Conservation (phyloP, 495 filamentous ascomycete species). For the Penicillium egyptiacum region DNA sequence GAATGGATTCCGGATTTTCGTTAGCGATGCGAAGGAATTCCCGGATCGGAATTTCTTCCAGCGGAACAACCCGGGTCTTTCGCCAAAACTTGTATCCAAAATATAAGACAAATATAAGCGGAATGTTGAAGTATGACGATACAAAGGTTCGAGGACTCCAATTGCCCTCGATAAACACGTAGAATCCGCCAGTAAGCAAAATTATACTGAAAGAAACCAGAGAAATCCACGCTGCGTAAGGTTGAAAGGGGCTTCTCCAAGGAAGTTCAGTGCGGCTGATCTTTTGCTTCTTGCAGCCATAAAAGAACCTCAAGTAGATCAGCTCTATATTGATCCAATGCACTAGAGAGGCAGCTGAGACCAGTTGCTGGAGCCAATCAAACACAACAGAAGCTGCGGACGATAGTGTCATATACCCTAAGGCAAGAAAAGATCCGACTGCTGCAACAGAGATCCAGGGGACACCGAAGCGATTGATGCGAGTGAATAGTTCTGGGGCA, state of each 20-base stretch:
- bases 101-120: slow-evolving; percentile 49
- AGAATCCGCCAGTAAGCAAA: slow-evolving; percentile 10
- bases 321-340: slow-evolving; percentile 53
- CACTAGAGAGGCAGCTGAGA: slow-evolving; percentile 48
- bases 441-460: slow-evolving; percentile 49
- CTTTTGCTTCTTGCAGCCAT: slow-evolving; percentile 45
- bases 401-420: slow-evolving; percentile 54
- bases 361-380: slow-evolving; percentile 53
- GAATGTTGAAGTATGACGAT: slow-evolving; percentile 42
- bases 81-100: slow-evolving; percentile 50
- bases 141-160: slow-evolving; percentile 23
- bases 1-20: slow-evolving; percentile 2
- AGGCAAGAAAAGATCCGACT: slow-evolving; percentile 40
- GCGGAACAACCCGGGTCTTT: slow-evolving; percentile 50
- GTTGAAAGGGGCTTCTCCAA: slow-evolving; percentile 47
- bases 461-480: slow-evolving; percentile 57
- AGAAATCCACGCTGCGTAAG: slow-evolving; percentile 44
- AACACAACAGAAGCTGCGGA: slow-evolving; percentile 52
- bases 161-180: slow-evolving; percentile 49
- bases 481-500: slow-evolving; percentile 41
- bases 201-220: slow-evolving; percentile 47
- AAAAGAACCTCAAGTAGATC: slow-evolving; percentile 52
- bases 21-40: slow-evolving; percentile 1
- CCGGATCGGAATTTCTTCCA: slow-evolving; percentile 42
- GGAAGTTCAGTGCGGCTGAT: slow-evolving; percentile 40